Conservation (phyloP, 306 rosid species). For the Vicia sativa region DNA sequence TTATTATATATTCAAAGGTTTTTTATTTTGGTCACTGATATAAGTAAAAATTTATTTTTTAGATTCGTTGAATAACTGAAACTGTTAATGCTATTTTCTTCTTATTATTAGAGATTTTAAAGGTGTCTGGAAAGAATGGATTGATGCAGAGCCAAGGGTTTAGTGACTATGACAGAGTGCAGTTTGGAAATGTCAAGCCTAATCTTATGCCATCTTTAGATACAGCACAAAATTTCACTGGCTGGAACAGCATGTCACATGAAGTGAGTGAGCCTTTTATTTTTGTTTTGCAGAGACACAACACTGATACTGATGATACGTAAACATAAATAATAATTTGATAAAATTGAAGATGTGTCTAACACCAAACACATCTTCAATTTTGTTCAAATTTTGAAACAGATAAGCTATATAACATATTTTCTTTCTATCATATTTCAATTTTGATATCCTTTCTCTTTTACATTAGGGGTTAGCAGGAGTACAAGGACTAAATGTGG, state of each 20-base stretch:
- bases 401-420: neutral
- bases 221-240: constrained; percentile 41
- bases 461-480: constrained; percentile 50
- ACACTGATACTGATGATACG: neutral
- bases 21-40: neutral
- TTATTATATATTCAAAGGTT: constrained; percentile 23
- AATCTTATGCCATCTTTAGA: constrained; percentile 48
- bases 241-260: constrained; percentile 57
- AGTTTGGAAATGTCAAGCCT: constrained; percentile 41
- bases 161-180: constrained; percentile 53
- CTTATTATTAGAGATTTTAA: constrained; percentile 57
- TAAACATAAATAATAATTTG: neutral
- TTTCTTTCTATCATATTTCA: constrained; percentile 2
- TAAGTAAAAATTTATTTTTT: too few relatives aligned
- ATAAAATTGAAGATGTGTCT: neutral
- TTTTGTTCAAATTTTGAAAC: neutral
- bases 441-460: constrained; percentile 6
- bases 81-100: too few relatives aligned
- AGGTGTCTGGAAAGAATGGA: constrained; percentile 59
- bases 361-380: neutral
- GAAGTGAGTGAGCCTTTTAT: too few relatives aligned
- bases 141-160: constrained; percentile 51
- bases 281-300: too few relatives aligned
- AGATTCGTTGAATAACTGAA: too few relatives aligned
- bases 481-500: constrained; percentile 53